Evolutionary conservation across 2,329 filamentous ascomycete species (phyloP), one percentile per base, ranked within the genome.

Genomic region (Pyrenochaeta sp.): DNA sequence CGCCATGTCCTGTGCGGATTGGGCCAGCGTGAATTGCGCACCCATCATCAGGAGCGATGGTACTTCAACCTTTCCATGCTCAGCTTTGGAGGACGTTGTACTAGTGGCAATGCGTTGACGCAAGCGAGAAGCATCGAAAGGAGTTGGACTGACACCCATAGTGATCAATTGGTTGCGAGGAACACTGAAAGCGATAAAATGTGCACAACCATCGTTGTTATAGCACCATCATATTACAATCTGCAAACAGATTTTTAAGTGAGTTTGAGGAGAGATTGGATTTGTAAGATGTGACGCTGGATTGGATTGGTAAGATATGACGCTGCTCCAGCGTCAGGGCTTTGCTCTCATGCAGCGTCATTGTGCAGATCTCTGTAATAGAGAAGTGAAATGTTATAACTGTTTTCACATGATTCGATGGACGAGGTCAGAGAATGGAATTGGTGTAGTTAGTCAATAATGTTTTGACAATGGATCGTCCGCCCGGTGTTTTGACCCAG

Each of bases 11-110:
- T 63, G 49, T 17, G 66, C 63, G 17, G 54, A 58, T 11, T 43
- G 27, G n/a, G 49, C 57, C 32, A 69, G 51, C 35, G 62, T 40
- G 41, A 64, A 69, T 17, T 56, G 35, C 18, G 51, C 58, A 2
- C 68, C 70, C 52, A 63, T 64, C 46, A 75, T 45, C 1, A 57
- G 60, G 49, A 72, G 39, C 18, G 57, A 63, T 12, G 68, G 66
- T 12, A 74, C 66, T 12, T 45, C 51, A 27, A 63, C 45, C 44
- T 69, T 71, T 17, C 71, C 70, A 20, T 68, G 36, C 37, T 53
- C 39, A 37, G 40, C 21, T 1, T 18, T 44, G 3, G 50, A 49
- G 10, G 51, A 39, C 1, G 35, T 37, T 4, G 35, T 21, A 17
- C 18, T 37, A 17, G 35, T 20, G 5, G 43, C 53, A 27, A 56